Base-by-base conservation (phyloP, 495 filamentous ascomycete genomes). In the Penicillium steckii region DNA sequence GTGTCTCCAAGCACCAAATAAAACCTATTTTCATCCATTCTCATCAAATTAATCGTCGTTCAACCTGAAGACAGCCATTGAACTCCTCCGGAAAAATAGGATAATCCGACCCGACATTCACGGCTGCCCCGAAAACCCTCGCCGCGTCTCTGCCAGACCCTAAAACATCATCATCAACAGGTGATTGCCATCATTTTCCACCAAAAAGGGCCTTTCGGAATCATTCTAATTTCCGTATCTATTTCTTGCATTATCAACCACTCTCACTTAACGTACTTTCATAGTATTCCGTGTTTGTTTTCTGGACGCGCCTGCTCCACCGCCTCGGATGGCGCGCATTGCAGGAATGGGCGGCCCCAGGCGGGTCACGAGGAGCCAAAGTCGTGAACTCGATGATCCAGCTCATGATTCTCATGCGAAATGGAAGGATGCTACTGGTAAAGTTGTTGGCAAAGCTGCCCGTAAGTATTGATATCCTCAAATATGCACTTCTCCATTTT, bases 341-440 rank as follows among this genome's bases (percentile, higher is more conserved):
- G 49, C 19, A 18, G 29, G 47, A n/a, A n/a, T n/a, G 43, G 24
- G 22, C 33, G 23, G 35, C 57, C 15, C 35, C 25, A 12, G 48
- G 59, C 62, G 64, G 33, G 49, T 61, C 19, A 67, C 66, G 2
- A 50, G 66, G 33, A 67, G 66, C 38, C 59, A 61, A 33, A 65
- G 61, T 38, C 64, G 58, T 8, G 63, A 60, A 27, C 48, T 50
- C 10, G 52, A 61, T 24, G 51, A 45, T 15, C 8, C 37, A 12
- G 15, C 8, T 18, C 33, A 37, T 15, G 33, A 37, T 37, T 15
- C n/a, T 12, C n/a, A 9, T 37, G n/a, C 33, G 18, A 15, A 15
- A 15, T 37, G 33, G 33, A 37, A 8, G 15, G 10, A 0, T 0
- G 33, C 8, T 37, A 0, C 15, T 5, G 33, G 33, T 2, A 37